Conservation (phyloP, 176 grass and related monocot species). For the Hordeum vulgare region MorexV3_pseudomolecules_assembly NC_058522.1:565413113-565413612, state of each 20-base stretch:
- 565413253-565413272: slow-evolving; percentile 98
- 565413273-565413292: slow-evolving; percentile 94
- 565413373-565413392: slow-evolving; percentile 77
- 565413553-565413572: slow-evolving; percentile 89
- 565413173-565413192: slow-evolving; percentile 12
- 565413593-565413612: slow-evolving; percentile 98
- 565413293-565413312: slow-evolving; percentile 98
- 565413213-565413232: slow-evolving; percentile 96
- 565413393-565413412: slow-evolving; percentile 93
- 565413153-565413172: not conserved
- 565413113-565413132: slow-evolving; percentile 45
- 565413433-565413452: slow-evolving; percentile 97
- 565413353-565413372: slow-evolving; percentile 96
- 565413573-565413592: slow-evolving; percentile 99
- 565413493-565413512: slow-evolving; percentile 85
- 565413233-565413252: slow-evolving; percentile 97
- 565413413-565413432: slow-evolving; percentile 89
- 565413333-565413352: slow-evolving; percentile 96
- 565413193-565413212: slow-evolving; percentile 84
- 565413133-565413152: not conserved
- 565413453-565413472: slow-evolving; percentile 84
- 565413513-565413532: slow-evolving; percentile 91
- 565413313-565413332: slow-evolving; percentile 99
- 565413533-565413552: slow-evolving; percentile 99
- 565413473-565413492: slow-evolving; percentile 95